Conservation (phyloP, 768 basidiomycete genomes). For the Sporobolomyces pararoseus region DNA sequence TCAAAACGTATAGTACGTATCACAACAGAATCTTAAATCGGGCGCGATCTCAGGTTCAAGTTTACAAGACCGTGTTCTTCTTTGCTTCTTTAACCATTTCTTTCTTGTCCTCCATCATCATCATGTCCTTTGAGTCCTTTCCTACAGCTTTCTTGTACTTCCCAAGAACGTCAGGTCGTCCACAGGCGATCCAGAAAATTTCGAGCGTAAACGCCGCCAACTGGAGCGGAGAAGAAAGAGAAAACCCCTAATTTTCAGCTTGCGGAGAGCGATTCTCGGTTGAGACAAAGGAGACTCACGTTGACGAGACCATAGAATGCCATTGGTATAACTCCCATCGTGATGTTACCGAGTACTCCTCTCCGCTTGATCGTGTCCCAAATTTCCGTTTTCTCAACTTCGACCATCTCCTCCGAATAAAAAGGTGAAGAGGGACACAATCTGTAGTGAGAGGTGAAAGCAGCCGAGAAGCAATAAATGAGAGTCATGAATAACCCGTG, state of each 20-base stretch:
- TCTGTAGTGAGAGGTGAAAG: slow-evolving; percentile 61
- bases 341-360: slow-evolving; percentile 58
- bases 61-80: slow-evolving; percentile 1
- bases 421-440: slow-evolving; percentile 56
- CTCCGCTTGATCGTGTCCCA: slow-evolving; percentile 62
- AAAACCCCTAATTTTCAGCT: no score
- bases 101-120: background rate
- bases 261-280: background rate
- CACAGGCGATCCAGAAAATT: slow-evolving; percentile 29
- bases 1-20: no score
- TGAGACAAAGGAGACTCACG: slow-evolving; percentile 1
- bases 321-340: slow-evolving; percentile 56
- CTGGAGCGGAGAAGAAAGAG: no score
- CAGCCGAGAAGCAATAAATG: slow-evolving; percentile 61
- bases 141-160: background rate
- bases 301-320: slow-evolving; percentile 41
- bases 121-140: background rate
- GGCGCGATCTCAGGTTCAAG: no score
- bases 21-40: no score
- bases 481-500: slow-evolving; percentile 57
- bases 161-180: slow-evolving; percentile 23
- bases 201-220: slow-evolving; percentile 31
- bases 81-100: slow-evolving; percentile 4
- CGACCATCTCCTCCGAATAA: slow-evolving; percentile 51
- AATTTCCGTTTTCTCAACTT: slow-evolving; percentile 58